Evolutionary conservation across 805 yeast genomes (phyloP).

Genomic region (Lachancea nothofagi): DNA sequence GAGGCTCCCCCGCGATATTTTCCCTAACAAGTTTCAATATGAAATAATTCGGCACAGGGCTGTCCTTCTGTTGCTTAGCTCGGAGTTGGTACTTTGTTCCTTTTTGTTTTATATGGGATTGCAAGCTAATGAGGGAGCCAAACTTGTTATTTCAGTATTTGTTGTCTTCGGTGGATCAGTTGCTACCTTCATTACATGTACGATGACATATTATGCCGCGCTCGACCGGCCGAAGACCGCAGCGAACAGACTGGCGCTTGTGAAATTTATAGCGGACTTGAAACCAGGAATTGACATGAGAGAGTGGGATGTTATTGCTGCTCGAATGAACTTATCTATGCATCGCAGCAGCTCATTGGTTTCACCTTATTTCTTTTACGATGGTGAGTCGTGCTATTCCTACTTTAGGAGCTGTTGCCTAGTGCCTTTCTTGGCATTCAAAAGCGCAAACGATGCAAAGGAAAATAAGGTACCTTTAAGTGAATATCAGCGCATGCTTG

Average conservation of each 20-base stretch:
- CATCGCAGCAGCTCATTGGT: constrained; percentile 2
- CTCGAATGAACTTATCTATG: constrained; percentile 6
- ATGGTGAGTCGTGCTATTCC: constrained; percentile 9
- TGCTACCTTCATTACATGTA: neutral
- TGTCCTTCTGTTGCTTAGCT: neutral
- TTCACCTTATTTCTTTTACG: constrained; percentile 12
- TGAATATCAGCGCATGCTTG: too few species aligned
- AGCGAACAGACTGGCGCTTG: constrained; percentile 4
- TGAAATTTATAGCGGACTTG: constrained; percentile 4
- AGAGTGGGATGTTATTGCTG: constrained; percentile 12
- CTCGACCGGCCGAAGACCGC: too few species aligned
- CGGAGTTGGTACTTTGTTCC: neutral
- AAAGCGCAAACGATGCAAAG: constrained; percentile 1
- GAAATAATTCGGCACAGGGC: neutral
- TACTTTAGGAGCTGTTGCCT: neutral
- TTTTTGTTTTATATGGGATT: neutral
- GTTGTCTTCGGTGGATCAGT: neutral
- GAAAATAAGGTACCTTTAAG: too few species aligned
- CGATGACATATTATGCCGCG: neutral
- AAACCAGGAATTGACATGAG: constrained; percentile 8
- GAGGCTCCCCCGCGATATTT: neutral
- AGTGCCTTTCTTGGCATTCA: neutral
- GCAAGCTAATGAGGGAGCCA: neutral
- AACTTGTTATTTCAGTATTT: neutral
- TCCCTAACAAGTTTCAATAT: neutral